Evolutionary conservation across 2,329 filamentous ascomycete species (phyloP), one percentile per base, ranked within the genome.

Genomic region (Coleophoma cylindrospora): DNA sequence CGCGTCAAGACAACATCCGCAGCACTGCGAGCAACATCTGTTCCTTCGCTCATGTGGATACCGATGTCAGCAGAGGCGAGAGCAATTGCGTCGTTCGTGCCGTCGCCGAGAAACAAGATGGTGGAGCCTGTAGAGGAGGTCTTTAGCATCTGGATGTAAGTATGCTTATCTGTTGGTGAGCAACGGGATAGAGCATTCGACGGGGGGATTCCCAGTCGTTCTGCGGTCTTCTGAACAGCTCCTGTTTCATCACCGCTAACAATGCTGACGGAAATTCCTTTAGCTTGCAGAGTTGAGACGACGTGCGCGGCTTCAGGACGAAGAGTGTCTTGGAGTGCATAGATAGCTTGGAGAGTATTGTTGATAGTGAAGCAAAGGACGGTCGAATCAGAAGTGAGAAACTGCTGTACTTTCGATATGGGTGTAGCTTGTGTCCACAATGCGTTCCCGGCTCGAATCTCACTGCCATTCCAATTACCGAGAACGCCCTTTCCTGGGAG

Each of bases 41-140:
- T 81, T 4, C 74, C 74, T 40, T 68, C 65, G 51, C 77, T 78
- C 63, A 92, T 79, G 56, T 89, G 84, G 0, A 91, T 72, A 27
- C 89, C 89, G 27, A 92, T 76, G 6, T 77, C 78, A 1, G 89
- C 86, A 61, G 84, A 79, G 0, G 86, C 81, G 2, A 92, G 74
- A 0, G 88, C 88, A 3, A 81, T 74, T 0, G 88, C 85, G 60
- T 92, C 88, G 64, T 92, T 92, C 13, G 86, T 90, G 2, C 89
- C 89, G 58, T 92, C 88, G 34, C 88, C 88, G 46, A 80, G 77
- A 65, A 92, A 91, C 6, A 91, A 66, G 15, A 89, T 77, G 1
- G 76, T 44, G 12, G 17, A 36, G 12, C 34, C 48, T 32, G 11
- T 14, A 19, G 19, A 19, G 21, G 19, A 7, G 13, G 15, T 10